Evolutionary conservation across 805 yeast species (phyloP), one percentile per base, ranked within the genome.

Genomic region (Starmerella gropengiesseri): DNA sequence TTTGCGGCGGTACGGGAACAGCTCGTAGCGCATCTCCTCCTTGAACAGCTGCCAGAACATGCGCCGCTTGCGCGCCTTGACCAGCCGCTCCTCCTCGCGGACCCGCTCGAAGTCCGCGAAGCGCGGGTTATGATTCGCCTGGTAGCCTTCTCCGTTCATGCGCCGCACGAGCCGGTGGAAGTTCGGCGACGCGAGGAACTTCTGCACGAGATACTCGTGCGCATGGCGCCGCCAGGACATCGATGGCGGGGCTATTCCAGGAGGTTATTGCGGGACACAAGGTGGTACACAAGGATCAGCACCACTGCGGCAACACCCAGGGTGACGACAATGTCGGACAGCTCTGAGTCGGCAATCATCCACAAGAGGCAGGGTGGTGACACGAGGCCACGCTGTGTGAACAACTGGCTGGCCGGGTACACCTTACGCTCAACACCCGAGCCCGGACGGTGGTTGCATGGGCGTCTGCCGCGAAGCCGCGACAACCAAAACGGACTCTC

Each of bases 301-400:
- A 75, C 70, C 60, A 85, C 71, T 48, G 91, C 76, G 5, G 74
- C 58, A 43, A 85, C 60, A 5, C 95, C 96, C 52, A 81, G 78
- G 11, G 75, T 61, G 35, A 83, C 70, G 39, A 83, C 93, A 34
- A 84, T 65, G 37, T 73, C 64, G 60, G 86, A 75, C 59, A 87
- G 71, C 61, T 85, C 91, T 43, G 67, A 68, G 69, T 87, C 96
- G 13, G 83, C 69, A 56, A 87, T 86, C 95, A 87, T 87, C 40
- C 23, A 18, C n/a, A n/a, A n/a, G n/a, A n/a, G n/a, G n/a, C n/a
- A n/a, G n/a, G n/a, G n/a, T n/a, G n/a, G n/a, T n/a, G n/a, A n/a
- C n/a, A n/a, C n/a, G n/a, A n/a, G n/a, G n/a, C n/a, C n/a, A n/a
- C n/a, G n/a, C n/a, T n/a, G n/a, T n/a, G n/a, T n/a, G n/a, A n/a